A percentile compares a stretch with the other conserved stretches of the same genome.
Evolutionary conservation across 2,329 filamentous ascomycete genomes (phyloP).

Genomic region (Eutypella sp.): DNA sequence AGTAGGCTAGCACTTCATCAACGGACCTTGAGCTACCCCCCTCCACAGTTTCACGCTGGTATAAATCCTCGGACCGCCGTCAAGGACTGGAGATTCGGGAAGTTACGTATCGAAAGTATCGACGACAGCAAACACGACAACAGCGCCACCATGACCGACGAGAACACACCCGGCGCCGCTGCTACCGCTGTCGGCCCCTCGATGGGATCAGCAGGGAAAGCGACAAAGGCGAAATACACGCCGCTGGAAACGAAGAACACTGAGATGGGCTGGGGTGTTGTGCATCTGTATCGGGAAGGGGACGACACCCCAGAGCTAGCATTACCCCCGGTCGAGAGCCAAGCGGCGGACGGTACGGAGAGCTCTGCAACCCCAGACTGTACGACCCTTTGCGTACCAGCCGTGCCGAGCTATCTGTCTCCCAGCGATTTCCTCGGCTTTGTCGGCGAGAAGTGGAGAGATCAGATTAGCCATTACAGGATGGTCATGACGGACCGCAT

Average conservation of each 20-base stretch:
- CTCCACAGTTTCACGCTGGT: conserved; percentile 37
- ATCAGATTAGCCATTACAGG: conserved; percentile 85
- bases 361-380: conserved; percentile 50
- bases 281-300: conserved; percentile 86
- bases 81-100: conserved; percentile 76
- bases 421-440: conserved; percentile 88
- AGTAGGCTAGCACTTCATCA: conserved; percentile 35
- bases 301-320: conserved; percentile 62
- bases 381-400: conserved; percentile 86
- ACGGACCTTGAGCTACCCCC: conserved; percentile 36
- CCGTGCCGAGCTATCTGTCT: conserved; percentile 90
- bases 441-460: conserved; percentile 79
- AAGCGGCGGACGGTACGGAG: conserved; percentile 23
- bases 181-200: conserved; percentile 50
- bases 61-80: conserved; percentile 45
- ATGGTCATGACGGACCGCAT: conserved; percentile 86
- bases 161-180: conserved; percentile 36
- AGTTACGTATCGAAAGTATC: conserved; percentile 74
- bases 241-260: conserved; percentile 67
- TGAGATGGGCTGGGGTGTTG: conserved; percentile 84
- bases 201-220: conserved; percentile 58
- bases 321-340: conserved; percentile 18
- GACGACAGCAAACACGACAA: conserved; percentile 52
- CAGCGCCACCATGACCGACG: conserved; percentile 8
- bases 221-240: conserved; percentile 77